A percentile compares a stretch with the other conserved stretches of the same genome.
Conservation (phyloP, 176 grass and related monocot species). For the Oryza nivara region DNA sequence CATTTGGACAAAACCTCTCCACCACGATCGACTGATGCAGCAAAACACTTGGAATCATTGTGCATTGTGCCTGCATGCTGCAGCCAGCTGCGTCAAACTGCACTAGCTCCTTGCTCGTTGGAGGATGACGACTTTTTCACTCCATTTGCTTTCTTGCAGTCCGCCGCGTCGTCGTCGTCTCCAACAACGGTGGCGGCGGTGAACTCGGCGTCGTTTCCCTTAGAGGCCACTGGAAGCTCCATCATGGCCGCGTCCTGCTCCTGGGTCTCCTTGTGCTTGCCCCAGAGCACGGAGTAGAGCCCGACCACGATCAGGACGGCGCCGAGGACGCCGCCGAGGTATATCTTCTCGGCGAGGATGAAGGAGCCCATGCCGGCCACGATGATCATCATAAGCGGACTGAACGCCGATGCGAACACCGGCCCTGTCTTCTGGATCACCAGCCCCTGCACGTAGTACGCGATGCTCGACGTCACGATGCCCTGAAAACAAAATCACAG, state of each 20-base stretch:
- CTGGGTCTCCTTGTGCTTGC: constrained; percentile 80
- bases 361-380: constrained; percentile 98
- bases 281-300: constrained; percentile 90
- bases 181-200: neutral
- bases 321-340: constrained; percentile 81
- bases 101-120: constrained; percentile 49
- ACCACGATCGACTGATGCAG: neutral
- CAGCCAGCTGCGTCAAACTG: constrained; percentile 32
- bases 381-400: constrained; percentile 99
- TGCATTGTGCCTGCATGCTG: neutral
- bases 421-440: constrained; percentile 91
- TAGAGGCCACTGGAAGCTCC: constrained; percentile 65
- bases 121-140: constrained; percentile 43
- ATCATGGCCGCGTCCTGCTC: constrained; percentile 42
- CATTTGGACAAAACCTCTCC: constrained; percentile 29
- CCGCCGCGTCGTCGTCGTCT: constrained; percentile 2
- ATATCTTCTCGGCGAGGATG: constrained; percentile 92
- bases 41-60: neutral
- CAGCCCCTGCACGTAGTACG: constrained; percentile 95
- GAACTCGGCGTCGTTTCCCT: constrained; percentile 33
- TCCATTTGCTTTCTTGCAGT: constrained; percentile 55
- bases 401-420: constrained; percentile 98
- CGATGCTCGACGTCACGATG: constrained; percentile 92
- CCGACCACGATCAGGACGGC: constrained; percentile 80
- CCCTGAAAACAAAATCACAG: constrained; percentile 54